Percentiles rank a stretch among this genome's conserved stretches.
These are phyloP conservation scores for Hypoxylon intermedium DNA, from an alignment of 495 filamentous ascomycete genomes.

Conservation along the genomic window DNA sequence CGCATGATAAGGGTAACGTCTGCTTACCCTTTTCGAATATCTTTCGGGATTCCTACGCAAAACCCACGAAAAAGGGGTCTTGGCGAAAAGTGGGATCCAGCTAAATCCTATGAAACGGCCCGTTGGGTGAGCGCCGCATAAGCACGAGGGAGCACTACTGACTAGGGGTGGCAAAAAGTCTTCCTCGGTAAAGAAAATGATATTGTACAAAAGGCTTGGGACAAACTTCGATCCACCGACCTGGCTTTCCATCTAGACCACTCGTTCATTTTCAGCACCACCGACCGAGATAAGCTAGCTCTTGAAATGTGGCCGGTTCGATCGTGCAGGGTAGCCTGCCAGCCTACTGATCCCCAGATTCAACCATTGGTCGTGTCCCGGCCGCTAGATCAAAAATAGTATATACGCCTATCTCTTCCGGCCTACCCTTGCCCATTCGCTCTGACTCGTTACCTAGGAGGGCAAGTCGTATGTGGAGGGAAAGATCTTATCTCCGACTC, in stretches of 20 bases:
- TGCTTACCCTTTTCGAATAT: too few relatives aligned
- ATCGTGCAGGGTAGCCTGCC: background rate
- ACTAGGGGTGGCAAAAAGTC: background rate
- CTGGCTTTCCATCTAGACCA: background rate
- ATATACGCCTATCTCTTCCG: constrained; percentile 1
- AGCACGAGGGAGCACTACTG: background rate
- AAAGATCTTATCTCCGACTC: too few relatives aligned
- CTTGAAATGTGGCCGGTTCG: background rate
- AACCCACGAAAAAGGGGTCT: background rate
- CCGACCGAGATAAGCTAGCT: background rate
- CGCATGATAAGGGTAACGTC: constrained; percentile 3
- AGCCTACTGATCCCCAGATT: background rate
- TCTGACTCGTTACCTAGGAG: too few relatives aligned
- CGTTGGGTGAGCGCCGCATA: background rate
- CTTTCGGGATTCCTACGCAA: too few relatives aligned
- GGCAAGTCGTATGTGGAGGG: too few relatives aligned
- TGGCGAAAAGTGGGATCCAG: background rate
- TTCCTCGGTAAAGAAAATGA: background rate
- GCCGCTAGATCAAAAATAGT: background rate
- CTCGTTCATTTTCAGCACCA: background rate
- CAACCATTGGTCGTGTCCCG: background rate
- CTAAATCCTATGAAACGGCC: too few relatives aligned
- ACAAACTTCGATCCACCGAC: background rate
- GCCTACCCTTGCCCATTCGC: too few relatives aligned
- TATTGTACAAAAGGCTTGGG: background rate